Percentiles rank a stretch among this genome's conserved stretches.
These are phyloP conservation scores for Tulasnella sp. DNA, from an alignment of 768 basidiomycete species.

Conservation along the genomic window DNA sequence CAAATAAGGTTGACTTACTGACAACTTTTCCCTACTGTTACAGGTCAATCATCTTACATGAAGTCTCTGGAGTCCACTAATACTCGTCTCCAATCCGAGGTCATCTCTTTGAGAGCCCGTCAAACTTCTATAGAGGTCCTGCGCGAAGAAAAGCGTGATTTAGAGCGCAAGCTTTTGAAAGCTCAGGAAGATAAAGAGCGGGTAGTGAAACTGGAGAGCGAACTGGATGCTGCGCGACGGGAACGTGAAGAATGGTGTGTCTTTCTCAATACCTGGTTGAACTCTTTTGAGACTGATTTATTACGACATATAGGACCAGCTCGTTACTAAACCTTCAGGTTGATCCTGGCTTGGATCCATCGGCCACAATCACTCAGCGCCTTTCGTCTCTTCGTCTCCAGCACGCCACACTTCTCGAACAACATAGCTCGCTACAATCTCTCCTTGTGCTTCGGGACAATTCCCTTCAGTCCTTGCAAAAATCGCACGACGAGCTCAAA, in stretches of 20 bases:
- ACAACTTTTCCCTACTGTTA: not conserved
- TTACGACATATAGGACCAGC: conserved; percentile 11
- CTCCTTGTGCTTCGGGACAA: conserved; percentile 41
- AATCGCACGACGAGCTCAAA: not conserved
- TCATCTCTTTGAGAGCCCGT: conserved; percentile 40
- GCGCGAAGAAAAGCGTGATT: conserved; percentile 54
- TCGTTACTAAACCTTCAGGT: conserved; percentile 12
- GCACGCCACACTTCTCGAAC: conserved; percentile 52
- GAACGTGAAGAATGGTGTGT: conserved; percentile 41
- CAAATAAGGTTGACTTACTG: not conserved
- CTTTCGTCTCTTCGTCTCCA: conserved; percentile 44
- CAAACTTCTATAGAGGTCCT: conserved; percentile 55
- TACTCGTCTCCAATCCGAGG: conserved; percentile 39
- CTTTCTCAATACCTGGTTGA: not conserved
- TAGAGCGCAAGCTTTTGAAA: conserved; percentile 40
- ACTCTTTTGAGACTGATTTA: conserved; percentile 5
- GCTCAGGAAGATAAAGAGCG: conserved; percentile 44
- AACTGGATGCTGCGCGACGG: conserved; percentile 44
- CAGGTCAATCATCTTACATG: conserved; percentile 42
- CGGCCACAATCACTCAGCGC: conserved; percentile 27
- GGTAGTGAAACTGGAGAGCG: conserved; percentile 46
- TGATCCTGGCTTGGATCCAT: conserved; percentile 8
- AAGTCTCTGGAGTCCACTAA: conserved; percentile 49
- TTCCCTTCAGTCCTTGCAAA: conserved; percentile 25
- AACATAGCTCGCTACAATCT: conserved; percentile 46